Percentiles rank a stretch among this genome's conserved stretches.
These are phyloP conservation scores for Zopfochytrium polystomum DNA, from an alignment of 371 early-diverging fungal genomes.

Conservation along the genomic window DNA sequence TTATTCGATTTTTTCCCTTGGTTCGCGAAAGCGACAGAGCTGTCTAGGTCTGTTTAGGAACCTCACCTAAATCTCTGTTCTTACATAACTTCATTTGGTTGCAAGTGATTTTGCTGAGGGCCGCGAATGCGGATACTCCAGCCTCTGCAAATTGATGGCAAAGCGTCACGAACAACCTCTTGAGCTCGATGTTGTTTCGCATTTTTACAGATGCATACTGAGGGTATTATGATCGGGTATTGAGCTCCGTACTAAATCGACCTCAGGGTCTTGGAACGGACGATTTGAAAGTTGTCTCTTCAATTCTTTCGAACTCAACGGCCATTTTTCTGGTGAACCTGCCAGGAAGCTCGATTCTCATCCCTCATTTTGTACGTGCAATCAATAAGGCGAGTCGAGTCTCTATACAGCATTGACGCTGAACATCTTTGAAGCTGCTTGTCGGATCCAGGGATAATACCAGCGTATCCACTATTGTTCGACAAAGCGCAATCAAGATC, in stretches of 20 bases:
- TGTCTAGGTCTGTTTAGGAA: slow-evolving; percentile 33
- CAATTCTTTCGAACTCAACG: slow-evolving; percentile 64
- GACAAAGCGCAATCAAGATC: slow-evolving; percentile 36
- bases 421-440: slow-evolving; percentile 11
- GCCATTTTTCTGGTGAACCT: slow-evolving; percentile 61
- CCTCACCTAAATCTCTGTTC: background rate
- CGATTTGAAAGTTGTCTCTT: slow-evolving; percentile 53
- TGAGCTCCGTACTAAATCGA: background rate
- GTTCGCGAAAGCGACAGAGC: slow-evolving; percentile 64
- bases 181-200: slow-evolving; percentile 53
- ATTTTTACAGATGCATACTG: slow-evolving; percentile 65
- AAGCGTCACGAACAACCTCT: slow-evolving; percentile 63
- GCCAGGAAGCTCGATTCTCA: slow-evolving; percentile 65
- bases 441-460: slow-evolving; percentile 5
- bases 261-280: slow-evolving; percentile 56
- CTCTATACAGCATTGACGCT: slow-evolving; percentile 6
- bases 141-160: slow-evolving; percentile 72
- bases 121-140: slow-evolving; percentile 60
- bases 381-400: slow-evolving; percentile 27
- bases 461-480: slow-evolving; percentile 25
- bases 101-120: slow-evolving; percentile 56
- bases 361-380: slow-evolving; percentile 60
- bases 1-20: slow-evolving; percentile 65
- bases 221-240: slow-evolving; percentile 42
- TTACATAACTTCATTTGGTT: slow-evolving; percentile 8